Percentiles rank a stretch among this genome's conserved stretches.
Evolutionary conservation across 345 rosid genomes (phyloP).

Genomic region (Syzygium aqueum): DNA sequence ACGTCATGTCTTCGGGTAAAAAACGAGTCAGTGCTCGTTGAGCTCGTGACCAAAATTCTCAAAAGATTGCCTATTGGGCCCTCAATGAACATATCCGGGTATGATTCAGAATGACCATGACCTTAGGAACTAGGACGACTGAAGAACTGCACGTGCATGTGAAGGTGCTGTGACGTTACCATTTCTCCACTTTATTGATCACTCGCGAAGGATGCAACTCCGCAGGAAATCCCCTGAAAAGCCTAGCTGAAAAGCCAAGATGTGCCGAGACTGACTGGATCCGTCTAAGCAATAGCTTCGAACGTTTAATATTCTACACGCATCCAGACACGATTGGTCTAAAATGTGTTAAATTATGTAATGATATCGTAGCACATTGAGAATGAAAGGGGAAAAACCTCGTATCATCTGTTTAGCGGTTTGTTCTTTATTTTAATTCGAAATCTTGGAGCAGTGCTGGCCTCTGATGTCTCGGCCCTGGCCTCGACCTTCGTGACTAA

Average conservation of each 20-base stretch:
- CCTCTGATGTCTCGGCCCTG: constrained; percentile 37
- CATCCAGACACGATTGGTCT: neutral
- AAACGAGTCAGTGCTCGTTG: neutral
- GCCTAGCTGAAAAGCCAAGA: neutral
- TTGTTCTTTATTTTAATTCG: constrained; percentile 66
- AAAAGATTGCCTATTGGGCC: neutral
- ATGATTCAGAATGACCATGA: neutral
- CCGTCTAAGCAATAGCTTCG: neutral
- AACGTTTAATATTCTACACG: neutral
- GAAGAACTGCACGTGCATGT: neutral
- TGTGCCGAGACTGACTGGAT: neutral
- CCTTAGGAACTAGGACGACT: neutral
- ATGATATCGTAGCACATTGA: neutral
- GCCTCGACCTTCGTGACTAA: constrained; percentile 24
- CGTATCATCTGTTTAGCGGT: constrained; percentile 28
- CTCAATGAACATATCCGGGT: neutral
- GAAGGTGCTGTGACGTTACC: neutral
- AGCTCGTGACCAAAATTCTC: neutral
- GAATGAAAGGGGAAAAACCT: neutral
- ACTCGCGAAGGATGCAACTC: neutral
- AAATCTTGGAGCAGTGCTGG: constrained; percentile 43
- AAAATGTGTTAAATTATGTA: neutral
- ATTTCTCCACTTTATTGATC: neutral
- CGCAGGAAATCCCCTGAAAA: neutral
- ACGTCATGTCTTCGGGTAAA: neutral